Evolutionary conservation across 2,329 filamentous ascomycete species (phyloP), one percentile per base, ranked within the genome.

Genomic region (Lachnellula subtilissima): DNA sequence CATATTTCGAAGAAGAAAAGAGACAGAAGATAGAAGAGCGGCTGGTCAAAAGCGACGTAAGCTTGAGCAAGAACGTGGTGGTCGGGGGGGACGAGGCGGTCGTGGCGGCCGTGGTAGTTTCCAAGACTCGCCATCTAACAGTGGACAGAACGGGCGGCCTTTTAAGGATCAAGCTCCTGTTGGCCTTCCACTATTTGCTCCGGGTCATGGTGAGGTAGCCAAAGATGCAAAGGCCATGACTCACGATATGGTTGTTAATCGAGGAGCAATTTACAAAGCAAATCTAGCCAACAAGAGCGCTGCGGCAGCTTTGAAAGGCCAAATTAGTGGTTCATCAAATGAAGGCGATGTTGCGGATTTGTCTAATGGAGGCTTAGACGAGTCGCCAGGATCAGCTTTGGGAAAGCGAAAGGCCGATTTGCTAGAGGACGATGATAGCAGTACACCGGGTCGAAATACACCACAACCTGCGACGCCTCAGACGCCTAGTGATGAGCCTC

Each of bases 201-300:
- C 83, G 14, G 75, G 76, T n/a, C 69, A 71, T 47, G 74, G 74
- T 7, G 67, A 71, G 54, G 84, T 77, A 67, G 75, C 82, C 28
- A 78, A 76, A 59, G 81, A 81, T 65, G 76, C 82, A 2, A 77
- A 79, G 52, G 76, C 80, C 32, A 76, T 96, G 58, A 96, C 91
- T 7, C 89, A 97, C 69, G 91, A 92, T 63, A 90, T 95, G 82
- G 83, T 96, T 7, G 85, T 94, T 58, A 93, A 93, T 68, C 83
- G 87, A 56, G 82, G 80, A 25, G 76, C 79, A 25, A 75, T 83
- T 36, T 79, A 83, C 55, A 85, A 86, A 66, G 84, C 89, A 32
- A 93, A 91, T 61, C 76, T 84, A 53, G 90, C 91, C 53, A 99
- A 99, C 75, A 96, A 96, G 74, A 97, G 91, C 67, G 94, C 94